A percentile compares a stretch with the other conserved stretches of the same genome.
phyloP scores from a whole-genome alignment of 2,329 filamentous ascomycete genomes.

The Cytospora paraplurivora region DNA sequence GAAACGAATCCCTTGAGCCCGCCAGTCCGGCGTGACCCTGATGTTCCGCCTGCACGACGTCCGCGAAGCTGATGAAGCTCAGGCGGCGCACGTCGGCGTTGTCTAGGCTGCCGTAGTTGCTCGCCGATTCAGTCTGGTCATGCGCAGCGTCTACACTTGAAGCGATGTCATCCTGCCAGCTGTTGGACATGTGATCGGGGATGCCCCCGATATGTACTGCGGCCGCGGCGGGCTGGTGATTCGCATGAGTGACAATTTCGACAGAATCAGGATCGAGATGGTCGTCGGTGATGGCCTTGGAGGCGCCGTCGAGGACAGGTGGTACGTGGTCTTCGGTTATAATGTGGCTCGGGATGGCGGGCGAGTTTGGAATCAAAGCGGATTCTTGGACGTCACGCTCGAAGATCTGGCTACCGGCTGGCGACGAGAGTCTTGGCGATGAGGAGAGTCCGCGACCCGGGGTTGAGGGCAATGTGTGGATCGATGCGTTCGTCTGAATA shows the following conservation, averaged over 20 bases:
- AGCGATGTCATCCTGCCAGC: conserved; percentile 31
- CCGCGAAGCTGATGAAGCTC: conserved; percentile 95
- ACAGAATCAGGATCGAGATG: conserved; percentile 85
- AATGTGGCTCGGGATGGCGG: conserved; percentile 91
- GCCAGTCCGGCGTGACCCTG: conserved; percentile 58
- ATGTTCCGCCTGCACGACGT: conserved; percentile 87
- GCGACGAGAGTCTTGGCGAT: conserved; percentile 76
- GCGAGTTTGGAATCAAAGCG: conserved; percentile 68
- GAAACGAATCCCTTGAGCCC: conserved; percentile 68
- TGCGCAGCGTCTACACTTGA: conserved; percentile 49
- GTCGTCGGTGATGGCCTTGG: conserved; percentile 85
- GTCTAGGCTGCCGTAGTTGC: conserved; percentile 79
- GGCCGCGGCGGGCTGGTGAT: conserved; percentile 76
- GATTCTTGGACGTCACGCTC: conserved; percentile 92
- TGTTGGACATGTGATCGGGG: conserved; percentile 39
- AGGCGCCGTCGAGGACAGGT: conserved; percentile 86
- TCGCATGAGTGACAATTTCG: conserved; percentile 86
- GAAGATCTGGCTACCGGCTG: conserved; percentile 81
- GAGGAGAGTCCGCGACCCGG: conserved; percentile 67
- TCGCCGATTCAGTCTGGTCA: conserved; percentile 44
- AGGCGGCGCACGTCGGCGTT: conserved; percentile 74
- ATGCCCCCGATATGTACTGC: conserved; percentile 58
- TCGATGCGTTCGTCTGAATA: conserved; percentile 39
- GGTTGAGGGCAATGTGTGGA: conserved; percentile 58
- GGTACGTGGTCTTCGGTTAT: conserved; percentile 94